Evolutionary conservation across 306 rosid genomes (phyloP).

Genomic region (Gillenia trifoliata): DNA sequence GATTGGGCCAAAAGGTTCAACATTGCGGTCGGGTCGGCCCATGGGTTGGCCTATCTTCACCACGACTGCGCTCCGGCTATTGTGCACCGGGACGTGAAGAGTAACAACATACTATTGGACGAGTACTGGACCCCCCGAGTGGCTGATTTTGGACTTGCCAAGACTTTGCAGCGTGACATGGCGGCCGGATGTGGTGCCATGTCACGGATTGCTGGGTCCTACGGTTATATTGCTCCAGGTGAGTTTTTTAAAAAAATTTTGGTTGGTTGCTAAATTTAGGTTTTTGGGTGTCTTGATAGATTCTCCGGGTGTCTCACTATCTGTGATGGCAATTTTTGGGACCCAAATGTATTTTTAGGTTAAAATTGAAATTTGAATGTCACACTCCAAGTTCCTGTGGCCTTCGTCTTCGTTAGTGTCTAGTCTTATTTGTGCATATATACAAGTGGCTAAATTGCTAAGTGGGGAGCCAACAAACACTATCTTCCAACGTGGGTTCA

Average conservation of each 20-base stretch:
- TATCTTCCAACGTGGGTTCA: background rate
- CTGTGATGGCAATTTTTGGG: background rate
- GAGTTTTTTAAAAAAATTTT: background rate
- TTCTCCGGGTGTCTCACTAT: background rate
- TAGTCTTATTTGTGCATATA: background rate
- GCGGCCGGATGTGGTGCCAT: conserved; percentile 23
- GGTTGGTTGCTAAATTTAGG: background rate
- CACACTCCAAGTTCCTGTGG: background rate
- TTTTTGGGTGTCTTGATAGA: background rate
- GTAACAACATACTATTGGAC: conserved; percentile 75
- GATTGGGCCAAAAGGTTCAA: conserved; percentile 49
- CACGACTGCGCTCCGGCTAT: conserved; percentile 70
- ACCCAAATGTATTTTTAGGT: background rate
- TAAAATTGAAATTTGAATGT: background rate
- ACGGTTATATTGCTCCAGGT: conserved; percentile 91
- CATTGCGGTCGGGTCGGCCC: conserved; percentile 64
- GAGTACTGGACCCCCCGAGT: conserved; percentile 50
- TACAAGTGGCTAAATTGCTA: background rate
- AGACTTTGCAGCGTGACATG: conserved; percentile 38
- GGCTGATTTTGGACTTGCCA: conserved; percentile 85
- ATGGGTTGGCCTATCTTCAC: conserved; percentile 70
- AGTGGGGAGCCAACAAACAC: background rate
- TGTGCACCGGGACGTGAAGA: conserved; percentile 85
- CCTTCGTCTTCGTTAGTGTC: background rate
- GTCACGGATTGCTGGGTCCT: conserved; percentile 75